Evolutionary conservation across 2,329 filamentous ascomycete genomes (phyloP).

Genomic region (Xylaria sp.): DNA sequence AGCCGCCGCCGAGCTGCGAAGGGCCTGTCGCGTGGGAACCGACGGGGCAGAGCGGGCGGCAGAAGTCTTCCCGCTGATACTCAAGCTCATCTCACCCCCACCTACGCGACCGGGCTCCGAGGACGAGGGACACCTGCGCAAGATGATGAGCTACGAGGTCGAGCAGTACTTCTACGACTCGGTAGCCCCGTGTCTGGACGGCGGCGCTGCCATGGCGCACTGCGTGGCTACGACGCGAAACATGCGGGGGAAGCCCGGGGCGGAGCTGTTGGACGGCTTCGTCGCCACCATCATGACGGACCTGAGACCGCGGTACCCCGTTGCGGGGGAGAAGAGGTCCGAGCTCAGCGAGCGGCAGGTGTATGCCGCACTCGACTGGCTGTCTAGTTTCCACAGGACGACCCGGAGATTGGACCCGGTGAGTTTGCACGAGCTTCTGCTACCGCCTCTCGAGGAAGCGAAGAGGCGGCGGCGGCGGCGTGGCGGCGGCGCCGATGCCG

Average conservation of each 20-base stretch:
- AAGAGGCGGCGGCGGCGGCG: conserved; percentile 18
- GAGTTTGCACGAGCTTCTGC: conserved; percentile 42
- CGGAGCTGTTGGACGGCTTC: conserved; percentile 39
- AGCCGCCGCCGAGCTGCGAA: conserved; percentile 15
- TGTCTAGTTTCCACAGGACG: conserved; percentile 62
- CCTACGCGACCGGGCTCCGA: conserved; percentile 22
- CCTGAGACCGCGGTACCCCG: conserved; percentile 54
- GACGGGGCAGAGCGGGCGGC: conserved; percentile 19
- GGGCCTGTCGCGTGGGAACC: conserved; percentile 3
- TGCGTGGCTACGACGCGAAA: conserved; percentile 27
- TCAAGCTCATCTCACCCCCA: conserved; percentile 64
- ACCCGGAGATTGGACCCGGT: conserved; percentile 47
- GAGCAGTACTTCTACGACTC: conserved; percentile 67
- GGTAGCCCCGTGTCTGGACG: conserved; percentile 52
- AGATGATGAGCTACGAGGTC: conserved; percentile 68
- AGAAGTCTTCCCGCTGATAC: conserved; percentile 47
- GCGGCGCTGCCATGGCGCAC: conserved; percentile 29
- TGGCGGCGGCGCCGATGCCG: conserved; percentile 12
- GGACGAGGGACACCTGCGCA: conserved; percentile 66
- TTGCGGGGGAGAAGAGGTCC: conserved; percentile 57
- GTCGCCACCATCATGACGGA: conserved; percentile 63
- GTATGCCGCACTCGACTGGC: conserved; percentile 60
- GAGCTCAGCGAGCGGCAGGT: conserved; percentile 52
- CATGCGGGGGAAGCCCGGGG: conserved; percentile 21
- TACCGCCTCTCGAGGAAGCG: conserved; percentile 60